phyloP scores from a whole-genome alignment of 768 basidiomycete genomes.

The Tulasnella sp. region DNA sequence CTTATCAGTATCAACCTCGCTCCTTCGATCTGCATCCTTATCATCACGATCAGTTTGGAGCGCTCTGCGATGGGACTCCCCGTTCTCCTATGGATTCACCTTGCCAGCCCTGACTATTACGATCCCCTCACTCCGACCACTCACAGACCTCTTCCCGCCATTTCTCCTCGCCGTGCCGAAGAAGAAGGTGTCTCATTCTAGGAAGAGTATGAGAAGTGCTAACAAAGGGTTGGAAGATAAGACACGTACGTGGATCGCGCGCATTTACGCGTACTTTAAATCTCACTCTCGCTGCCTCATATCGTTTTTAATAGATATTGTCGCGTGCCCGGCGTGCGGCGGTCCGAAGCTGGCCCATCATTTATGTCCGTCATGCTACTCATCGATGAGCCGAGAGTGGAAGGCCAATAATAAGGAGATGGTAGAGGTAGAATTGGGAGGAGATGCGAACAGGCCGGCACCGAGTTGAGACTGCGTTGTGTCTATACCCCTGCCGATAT shows the following conservation, averaged over 20 bases:
- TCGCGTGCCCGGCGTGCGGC: slow-evolving; percentile 85
- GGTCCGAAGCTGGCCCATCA: slow-evolving; percentile 81
- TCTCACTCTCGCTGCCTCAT: slow-evolving; percentile 9
- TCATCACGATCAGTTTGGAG: background rate
- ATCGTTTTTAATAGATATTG: slow-evolving; percentile 52
- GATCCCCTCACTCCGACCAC: slow-evolving; percentile 34
- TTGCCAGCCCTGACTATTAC: slow-evolving; percentile 6
- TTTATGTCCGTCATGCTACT: slow-evolving; percentile 74
- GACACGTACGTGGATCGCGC: slow-evolving; percentile 51
- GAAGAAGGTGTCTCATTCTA: slow-evolving; percentile 83
- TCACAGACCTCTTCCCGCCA: slow-evolving; percentile 72
- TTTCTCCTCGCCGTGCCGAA: slow-evolving; percentile 90
- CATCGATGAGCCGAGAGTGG: slow-evolving; percentile 53
- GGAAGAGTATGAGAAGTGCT: slow-evolving; percentile 88
- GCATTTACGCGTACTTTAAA: background rate
- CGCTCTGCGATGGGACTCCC: background rate
- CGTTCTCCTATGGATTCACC: background rate
- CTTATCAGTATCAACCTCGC: background rate
- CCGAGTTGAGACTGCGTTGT: no score
- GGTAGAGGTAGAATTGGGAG: slow-evolving; percentile 13
- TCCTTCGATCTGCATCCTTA: background rate
- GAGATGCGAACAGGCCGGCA: background rate
- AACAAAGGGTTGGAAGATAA: slow-evolving; percentile 95
- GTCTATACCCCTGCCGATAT: no score
- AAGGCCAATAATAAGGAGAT: slow-evolving; percentile 32